These are phyloP conservation scores for Amaranthus hypochondriacus DNA, from an alignment of 148 eudicot genomes.

Conservation along the genomic window DNA sequence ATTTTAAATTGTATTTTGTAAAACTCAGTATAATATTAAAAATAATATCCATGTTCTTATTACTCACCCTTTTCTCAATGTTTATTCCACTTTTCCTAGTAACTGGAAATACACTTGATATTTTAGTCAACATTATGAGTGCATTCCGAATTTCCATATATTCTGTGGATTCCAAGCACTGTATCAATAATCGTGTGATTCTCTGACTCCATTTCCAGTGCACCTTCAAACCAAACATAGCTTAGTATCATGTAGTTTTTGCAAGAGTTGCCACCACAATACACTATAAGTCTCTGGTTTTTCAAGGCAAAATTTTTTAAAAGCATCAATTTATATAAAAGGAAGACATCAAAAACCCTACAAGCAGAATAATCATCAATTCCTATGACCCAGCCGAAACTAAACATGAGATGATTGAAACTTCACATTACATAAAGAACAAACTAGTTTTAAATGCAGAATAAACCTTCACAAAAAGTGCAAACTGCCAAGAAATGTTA, in stretches of 20 bases:
- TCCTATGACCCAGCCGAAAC: neutral
- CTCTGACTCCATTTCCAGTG: slow-evolving; percentile 99
- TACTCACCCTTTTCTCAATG: slow-evolving; percentile 87
- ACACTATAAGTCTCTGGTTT: neutral
- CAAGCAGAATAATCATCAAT: neutral
- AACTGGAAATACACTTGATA: slow-evolving; percentile 88
- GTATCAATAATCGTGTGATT: slow-evolving; percentile 85
- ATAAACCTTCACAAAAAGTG: neutral
- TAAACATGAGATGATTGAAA: neutral
- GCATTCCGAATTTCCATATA: slow-evolving; percentile 98
- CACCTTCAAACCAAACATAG: slow-evolving; percentile 36
- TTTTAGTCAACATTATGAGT: slow-evolving; percentile 79
- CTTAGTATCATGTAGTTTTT: neutral
- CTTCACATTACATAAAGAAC: neutral
- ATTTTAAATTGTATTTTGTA: neutral
- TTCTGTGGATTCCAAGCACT: slow-evolving; percentile 90
- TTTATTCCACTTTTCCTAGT: slow-evolving; percentile 96
- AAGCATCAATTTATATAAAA: neutral
- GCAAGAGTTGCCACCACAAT: neutral
- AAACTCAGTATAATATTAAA: neutral
- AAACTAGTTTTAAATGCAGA: neutral
- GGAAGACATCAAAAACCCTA: neutral
- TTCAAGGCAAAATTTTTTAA: neutral
- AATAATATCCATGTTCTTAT: neutral
- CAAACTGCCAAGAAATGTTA: neutral